Conservation (phyloP, 257 asterid species). For the Prunella vulgaris region DNA sequence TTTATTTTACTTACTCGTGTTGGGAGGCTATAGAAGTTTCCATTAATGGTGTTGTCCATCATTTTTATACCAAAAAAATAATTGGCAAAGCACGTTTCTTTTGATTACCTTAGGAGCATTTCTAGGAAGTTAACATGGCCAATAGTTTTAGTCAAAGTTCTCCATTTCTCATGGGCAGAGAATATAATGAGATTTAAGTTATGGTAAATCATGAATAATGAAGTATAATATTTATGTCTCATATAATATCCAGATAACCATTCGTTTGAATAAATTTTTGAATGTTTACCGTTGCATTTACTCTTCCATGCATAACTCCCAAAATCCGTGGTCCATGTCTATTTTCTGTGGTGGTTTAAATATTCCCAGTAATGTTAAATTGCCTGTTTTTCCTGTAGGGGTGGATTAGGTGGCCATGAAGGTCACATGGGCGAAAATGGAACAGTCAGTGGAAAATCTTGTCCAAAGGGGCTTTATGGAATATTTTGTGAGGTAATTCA, state of each 20-base stretch:
- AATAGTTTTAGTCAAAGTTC: background rate
- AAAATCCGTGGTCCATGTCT: background rate
- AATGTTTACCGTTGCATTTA: background rate
- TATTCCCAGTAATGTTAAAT: conserved; percentile 9
- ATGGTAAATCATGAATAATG: background rate
- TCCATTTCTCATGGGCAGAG: background rate
- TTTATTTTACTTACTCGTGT: background rate
- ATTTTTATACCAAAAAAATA: background rate
- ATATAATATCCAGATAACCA: background rate
- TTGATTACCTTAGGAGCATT: background rate
- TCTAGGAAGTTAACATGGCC: background rate
- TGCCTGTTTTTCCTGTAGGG: conserved; percentile 46
- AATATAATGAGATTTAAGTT: background rate
- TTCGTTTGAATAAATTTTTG: background rate
- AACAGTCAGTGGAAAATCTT: conserved; percentile 85
- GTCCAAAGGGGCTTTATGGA: conserved; percentile 96
- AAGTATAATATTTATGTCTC: background rate
- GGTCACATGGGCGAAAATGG: conserved; percentile 78
- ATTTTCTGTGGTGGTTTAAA: background rate
- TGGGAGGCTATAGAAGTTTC: background rate
- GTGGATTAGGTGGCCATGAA: conserved; percentile 77
- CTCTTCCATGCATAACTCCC: background rate
- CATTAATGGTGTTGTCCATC: background rate
- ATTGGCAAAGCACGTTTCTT: background rate
- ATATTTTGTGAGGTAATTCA: conserved; percentile 69